phyloP scores from a whole-genome alignment of 345 rosid species.

The Sapria himalayana region DNA sequence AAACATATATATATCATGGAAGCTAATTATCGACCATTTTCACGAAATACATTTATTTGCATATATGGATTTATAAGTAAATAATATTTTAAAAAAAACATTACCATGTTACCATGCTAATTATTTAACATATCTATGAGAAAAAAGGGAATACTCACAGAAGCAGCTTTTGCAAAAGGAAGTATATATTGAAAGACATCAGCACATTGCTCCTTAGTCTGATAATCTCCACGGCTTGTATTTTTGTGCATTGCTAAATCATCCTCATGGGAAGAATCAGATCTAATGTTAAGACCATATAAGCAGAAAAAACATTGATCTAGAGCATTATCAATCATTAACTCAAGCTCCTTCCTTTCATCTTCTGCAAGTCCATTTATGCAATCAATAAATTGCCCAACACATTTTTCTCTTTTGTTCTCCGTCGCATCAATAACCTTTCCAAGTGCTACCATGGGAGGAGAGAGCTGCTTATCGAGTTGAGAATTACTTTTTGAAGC shows the following conservation, averaged over 20 bases:
- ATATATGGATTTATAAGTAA: no score
- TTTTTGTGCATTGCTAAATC: constrained; percentile 74
- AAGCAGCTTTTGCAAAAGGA: constrained; percentile 73
- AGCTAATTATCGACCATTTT: no score
- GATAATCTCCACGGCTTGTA: constrained; percentile 88
- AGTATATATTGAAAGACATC: constrained; percentile 94
- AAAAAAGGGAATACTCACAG: constrained; percentile 41
- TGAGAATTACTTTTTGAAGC: constrained; percentile 25
- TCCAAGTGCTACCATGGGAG: constrained; percentile 13
- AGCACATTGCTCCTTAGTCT: constrained; percentile 90
- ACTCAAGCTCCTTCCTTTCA: constrained; percentile 82
- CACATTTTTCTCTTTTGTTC: constrained; percentile 16
- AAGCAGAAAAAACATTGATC: constrained; percentile 96
- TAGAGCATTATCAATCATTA: constrained; percentile 58
- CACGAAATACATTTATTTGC: no score
- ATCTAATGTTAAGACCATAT: constrained; percentile 89
- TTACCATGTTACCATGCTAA: no score
- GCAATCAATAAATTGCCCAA: constrained; percentile 15
- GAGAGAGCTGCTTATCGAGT: constrained; percentile 13
- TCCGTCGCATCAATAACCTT: constrained; percentile 21
- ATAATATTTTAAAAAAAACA: no score
- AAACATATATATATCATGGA: no score
- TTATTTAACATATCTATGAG: constrained; percentile 5
- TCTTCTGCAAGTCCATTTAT: constrained; percentile 35
- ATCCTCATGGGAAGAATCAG: constrained; percentile 71